Evolutionary conservation across 140 eudicot genomes (phyloP).

Genomic region (Flaveria floridana): DNA sequence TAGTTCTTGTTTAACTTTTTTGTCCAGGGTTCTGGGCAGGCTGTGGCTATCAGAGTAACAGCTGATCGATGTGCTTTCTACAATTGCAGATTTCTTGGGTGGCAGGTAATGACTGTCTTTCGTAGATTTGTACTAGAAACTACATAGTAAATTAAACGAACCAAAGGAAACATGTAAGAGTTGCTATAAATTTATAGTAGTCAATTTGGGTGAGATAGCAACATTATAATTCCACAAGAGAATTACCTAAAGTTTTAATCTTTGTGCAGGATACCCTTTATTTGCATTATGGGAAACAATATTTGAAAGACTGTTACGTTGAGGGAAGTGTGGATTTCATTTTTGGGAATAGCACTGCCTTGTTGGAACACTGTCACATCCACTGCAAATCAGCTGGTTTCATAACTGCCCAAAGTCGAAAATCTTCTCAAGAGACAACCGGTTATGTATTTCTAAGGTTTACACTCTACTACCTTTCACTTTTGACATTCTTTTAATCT

Average conservation of each 20-base stretch:
- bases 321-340: conserved; percentile 98
- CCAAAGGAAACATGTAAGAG: neutral
- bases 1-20: conserved; percentile 1
- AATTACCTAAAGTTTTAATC: neutral
- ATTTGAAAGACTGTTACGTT: conserved; percentile 79
- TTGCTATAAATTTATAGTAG: neutral
- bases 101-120: conserved; percentile 55
- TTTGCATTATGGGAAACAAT: conserved; percentile 87
- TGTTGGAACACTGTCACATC: conserved; percentile 91
- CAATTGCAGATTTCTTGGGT: conserved; percentile 87
- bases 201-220: neutral
- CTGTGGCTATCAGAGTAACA: conserved; percentile 85
- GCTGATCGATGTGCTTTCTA: conserved; percentile 90
- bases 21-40: conserved; percentile 84
- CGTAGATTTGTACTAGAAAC: neutral
- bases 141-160: neutral
- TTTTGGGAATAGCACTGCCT: conserved; percentile 91
- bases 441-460: conserved; percentile 91
- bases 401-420: conserved; percentile 86
- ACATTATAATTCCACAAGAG: neutral
- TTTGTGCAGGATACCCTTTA: conserved; percentile 33
- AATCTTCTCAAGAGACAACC: conserved; percentile 80
- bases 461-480: neutral
- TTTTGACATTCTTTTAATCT: neutral
- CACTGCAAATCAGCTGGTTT: conserved; percentile 88